Percentiles rank a stretch among this genome's conserved stretches.
phyloP scores from a whole-genome alignment of 2,329 filamentous ascomycete species.

The Alternaria sp. region DNA sequence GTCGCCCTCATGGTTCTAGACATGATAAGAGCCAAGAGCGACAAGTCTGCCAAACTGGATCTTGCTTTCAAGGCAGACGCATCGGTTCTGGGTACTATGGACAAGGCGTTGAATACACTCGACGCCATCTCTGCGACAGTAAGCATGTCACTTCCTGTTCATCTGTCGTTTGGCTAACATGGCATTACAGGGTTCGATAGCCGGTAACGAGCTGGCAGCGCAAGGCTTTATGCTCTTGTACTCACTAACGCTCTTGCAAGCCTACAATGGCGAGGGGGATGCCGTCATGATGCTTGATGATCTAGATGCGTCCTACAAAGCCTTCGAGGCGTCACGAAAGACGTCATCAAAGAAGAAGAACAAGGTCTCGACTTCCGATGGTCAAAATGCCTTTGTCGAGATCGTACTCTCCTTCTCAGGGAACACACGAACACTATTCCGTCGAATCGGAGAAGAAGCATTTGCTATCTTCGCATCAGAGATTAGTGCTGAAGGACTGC shows the following conservation, averaged over 20 bases:
- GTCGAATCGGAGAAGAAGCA: slow-evolving; percentile 86
- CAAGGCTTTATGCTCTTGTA: slow-evolving; percentile 82
- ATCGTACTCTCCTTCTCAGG: slow-evolving; percentile 90
- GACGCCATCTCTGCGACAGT: slow-evolving; percentile 41
- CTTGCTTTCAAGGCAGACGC: slow-evolving; percentile 60
- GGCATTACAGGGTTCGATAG: slow-evolving; percentile 29
- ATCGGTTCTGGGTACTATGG: slow-evolving; percentile 50
- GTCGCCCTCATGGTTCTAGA: slow-evolving; percentile 40
- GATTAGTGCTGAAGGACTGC: slow-evolving; percentile 76
- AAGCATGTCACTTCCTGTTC: neutral
- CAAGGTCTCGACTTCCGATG: slow-evolving; percentile 32
- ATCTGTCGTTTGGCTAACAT: slow-evolving; percentile 13
- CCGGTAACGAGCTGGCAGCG: slow-evolving; percentile 48
- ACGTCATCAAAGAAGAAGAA: slow-evolving; percentile 60
- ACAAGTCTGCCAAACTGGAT: slow-evolving; percentile 47
- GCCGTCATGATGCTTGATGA: slow-evolving; percentile 84
- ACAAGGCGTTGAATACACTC: slow-evolving; percentile 44
- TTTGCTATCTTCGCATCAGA: slow-evolving; percentile 82
- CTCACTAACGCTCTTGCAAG: slow-evolving; percentile 82
- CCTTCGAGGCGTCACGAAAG: slow-evolving; percentile 74
- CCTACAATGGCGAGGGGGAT: slow-evolving; percentile 90
- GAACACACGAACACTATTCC: slow-evolving; percentile 82
- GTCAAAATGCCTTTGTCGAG: slow-evolving; percentile 69
- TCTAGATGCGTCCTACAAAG: slow-evolving; percentile 66
- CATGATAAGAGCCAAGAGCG: slow-evolving; percentile 38